A percentile compares a stretch with the other conserved stretches of the same genome.
These are phyloP conservation scores for Bassia scoparia DNA, from an alignment of 148 eudicot genomes.

Conservation along the genomic window DNA sequence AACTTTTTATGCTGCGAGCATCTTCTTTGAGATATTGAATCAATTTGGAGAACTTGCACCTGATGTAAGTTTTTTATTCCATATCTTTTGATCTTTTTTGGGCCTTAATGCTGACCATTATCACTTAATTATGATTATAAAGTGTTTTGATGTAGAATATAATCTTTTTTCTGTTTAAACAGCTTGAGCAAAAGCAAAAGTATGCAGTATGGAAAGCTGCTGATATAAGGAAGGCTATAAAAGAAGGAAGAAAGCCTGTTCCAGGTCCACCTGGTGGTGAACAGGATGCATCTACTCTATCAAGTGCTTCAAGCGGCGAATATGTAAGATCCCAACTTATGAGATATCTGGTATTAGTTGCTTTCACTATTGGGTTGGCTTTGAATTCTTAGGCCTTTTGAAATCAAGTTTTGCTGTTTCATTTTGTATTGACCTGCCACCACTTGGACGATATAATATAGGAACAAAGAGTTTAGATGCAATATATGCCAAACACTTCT, in stretches of 20 bases:
- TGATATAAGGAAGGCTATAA: slow-evolving; percentile 90
- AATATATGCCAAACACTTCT: too few relatives aligned
- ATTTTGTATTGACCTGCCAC: too few relatives aligned
- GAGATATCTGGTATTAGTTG: neutral
- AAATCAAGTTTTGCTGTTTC: neutral
- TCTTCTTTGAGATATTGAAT: slow-evolving; percentile 90
- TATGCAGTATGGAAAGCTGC: slow-evolving; percentile 99
- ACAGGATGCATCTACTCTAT: slow-evolving; percentile 42
- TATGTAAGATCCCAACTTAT: slow-evolving; percentile 44
- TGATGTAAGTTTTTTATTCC: slow-evolving; percentile 59
- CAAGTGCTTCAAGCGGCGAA: slow-evolving; percentile 46
- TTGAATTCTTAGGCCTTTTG: neutral
- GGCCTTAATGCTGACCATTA: neutral
- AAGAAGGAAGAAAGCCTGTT: slow-evolving; percentile 90
- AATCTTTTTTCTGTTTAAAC: slow-evolving; percentile 13
- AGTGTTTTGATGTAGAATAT: neutral
- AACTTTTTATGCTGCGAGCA: slow-evolving; percentile 95
- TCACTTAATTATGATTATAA: neutral
- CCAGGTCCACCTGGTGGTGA: slow-evolving; percentile 98
- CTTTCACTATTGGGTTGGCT: neutral
- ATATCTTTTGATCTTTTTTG: neutral
- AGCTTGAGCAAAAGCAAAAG: slow-evolving; percentile 98
- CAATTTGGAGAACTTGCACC: slow-evolving; percentile 85
- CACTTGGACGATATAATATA: too few relatives aligned
- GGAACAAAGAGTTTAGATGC: too few relatives aligned